A percentile compares a stretch with the other conserved stretches of the same genome.
Conservation (phyloP, 495 filamentous ascomycete genomes). For the Trichoderma virens region DNA sequence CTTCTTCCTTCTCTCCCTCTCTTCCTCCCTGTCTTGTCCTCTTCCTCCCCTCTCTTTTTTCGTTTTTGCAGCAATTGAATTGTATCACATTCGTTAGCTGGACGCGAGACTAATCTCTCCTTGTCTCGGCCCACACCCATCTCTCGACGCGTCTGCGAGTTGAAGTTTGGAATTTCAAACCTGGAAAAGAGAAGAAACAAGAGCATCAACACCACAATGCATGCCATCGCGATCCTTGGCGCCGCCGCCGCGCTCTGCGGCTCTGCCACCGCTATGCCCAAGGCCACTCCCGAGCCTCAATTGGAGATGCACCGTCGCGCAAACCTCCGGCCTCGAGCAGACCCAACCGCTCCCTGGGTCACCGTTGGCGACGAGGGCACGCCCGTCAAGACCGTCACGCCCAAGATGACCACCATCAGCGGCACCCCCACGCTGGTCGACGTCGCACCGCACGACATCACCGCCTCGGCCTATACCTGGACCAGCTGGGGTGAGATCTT, state of each 20-base stretch:
- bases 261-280: conserved; percentile 8
- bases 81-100: neutral
- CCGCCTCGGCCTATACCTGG: conserved; percentile 32
- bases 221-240: neutral
- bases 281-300: neutral
- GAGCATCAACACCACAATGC: neutral
- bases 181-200: neutral
- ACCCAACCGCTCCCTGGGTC: conserved; percentile 28
- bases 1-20: neutral
- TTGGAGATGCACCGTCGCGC: neutral
- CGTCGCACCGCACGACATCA: conserved; percentile 32
- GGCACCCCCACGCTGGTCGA: conserved; percentile 31
- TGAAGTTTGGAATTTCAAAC: neutral
- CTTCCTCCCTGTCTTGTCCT: neutral
- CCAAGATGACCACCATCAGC: conserved; percentile 28
- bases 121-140: no score
- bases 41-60: neutral
- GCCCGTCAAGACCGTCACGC: conserved; percentile 31
- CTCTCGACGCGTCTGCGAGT: no score
- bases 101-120: neutral
- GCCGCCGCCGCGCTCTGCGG: conserved; percentile 3
- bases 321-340: conserved; percentile 5
- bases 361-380: conserved; percentile 31
- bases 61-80: neutral
- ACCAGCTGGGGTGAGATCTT: conserved; percentile 23